Conservation (phyloP, 192 early-diverging fungal species). For the Coemansia sp. region DNA sequence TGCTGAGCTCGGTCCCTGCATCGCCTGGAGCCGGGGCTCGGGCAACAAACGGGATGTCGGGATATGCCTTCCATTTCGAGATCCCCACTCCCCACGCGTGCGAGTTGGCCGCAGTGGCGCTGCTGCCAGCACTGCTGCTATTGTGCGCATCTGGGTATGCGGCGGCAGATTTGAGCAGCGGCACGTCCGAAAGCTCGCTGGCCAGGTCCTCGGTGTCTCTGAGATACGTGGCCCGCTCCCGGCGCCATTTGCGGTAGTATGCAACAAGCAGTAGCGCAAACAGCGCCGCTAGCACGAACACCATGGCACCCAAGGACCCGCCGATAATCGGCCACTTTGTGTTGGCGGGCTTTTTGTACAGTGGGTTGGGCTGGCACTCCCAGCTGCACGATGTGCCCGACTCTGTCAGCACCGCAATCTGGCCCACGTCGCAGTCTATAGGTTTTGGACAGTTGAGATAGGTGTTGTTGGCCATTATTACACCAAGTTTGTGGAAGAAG, state of each 20-base stretch:
- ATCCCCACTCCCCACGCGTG: background rate
- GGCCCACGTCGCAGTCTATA: background rate
- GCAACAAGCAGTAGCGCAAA: conserved; percentile 13
- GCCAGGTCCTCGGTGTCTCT: conserved; percentile 43
- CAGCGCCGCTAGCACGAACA: conserved; percentile 23
- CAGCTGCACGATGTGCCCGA: conserved; percentile 23
- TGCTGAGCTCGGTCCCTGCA: conserved; percentile 40
- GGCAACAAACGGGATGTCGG: background rate
- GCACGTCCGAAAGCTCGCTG: conserved; percentile 34
- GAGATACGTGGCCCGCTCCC: conserved; percentile 19
- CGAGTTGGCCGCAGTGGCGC: background rate
- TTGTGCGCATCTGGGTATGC: background rate
- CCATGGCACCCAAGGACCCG: conserved; percentile 36
- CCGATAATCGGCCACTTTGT: conserved; percentile 41
- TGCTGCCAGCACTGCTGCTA: background rate
- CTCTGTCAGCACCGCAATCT: conserved; percentile 20
- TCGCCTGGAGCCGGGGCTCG: conserved; percentile 15
- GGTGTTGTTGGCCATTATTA: background rate
- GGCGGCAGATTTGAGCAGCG: conserved; percentile 18
- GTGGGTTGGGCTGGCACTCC: conserved; percentile 30
- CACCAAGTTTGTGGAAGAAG: background rate
- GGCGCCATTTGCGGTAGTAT: conserved; percentile 14
- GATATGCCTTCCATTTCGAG: background rate
- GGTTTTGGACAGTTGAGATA: background rate
- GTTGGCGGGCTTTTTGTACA: conserved; percentile 21